phyloP scores from a whole-genome alignment of 441 rosid species.

The Bocquillonia castaneifolia region DNA sequence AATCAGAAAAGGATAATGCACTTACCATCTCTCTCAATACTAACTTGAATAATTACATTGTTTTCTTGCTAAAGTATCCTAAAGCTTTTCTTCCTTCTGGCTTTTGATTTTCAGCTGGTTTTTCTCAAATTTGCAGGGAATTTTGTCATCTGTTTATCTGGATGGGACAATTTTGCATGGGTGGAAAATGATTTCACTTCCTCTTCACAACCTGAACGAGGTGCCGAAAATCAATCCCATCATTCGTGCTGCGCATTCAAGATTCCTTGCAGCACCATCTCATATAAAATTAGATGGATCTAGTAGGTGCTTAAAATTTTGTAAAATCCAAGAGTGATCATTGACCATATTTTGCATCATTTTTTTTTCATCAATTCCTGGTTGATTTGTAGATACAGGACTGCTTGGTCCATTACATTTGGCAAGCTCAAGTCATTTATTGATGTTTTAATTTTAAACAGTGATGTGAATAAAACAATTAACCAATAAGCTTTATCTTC shows the following conservation, averaged over 20 bases:
- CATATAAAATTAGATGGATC: constrained; percentile 26
- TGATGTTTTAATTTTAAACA: neutral
- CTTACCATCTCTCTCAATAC: neutral
- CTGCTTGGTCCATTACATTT: neutral
- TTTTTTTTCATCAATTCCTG: neutral
- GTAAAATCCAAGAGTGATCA: neutral
- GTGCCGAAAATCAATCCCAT: constrained; percentile 36
- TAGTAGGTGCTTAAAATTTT: constrained; percentile 31
- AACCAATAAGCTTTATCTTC: constrained; percentile 5
- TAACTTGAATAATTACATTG: neutral
- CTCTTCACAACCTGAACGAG: constrained; percentile 62
- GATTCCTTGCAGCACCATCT: constrained; percentile 23
- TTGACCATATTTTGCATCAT: neutral
- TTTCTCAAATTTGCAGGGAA: constrained; percentile 49
- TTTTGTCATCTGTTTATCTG: constrained; percentile 65
- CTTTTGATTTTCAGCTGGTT: neutral
- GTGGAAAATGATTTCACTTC: constrained; percentile 83
- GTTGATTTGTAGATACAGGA: neutral
- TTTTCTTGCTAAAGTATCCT: neutral
- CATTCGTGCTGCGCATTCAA: constrained; percentile 31
- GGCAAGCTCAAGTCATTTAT: neutral
- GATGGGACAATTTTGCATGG: constrained; percentile 48
- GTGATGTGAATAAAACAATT: neutral
- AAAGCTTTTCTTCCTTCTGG: too few relatives aligned
- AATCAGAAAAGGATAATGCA: neutral